Conservation (phyloP, 257 asterid species). For the Paraleonurus japonicus region DNA sequence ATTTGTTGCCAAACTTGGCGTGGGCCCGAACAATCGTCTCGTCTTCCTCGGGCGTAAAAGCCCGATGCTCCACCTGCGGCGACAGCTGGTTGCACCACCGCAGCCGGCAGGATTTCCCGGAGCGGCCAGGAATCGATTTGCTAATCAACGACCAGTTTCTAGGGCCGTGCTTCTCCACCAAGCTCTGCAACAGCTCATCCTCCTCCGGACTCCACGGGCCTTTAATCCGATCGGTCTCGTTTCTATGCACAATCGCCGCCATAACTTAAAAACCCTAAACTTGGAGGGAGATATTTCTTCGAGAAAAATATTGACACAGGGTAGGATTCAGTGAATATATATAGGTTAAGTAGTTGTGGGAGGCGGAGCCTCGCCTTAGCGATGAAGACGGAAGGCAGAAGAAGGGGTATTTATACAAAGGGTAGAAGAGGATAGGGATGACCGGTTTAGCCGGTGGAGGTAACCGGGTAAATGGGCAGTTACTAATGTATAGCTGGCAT, state of each 20-base stretch:
- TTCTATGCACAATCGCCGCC: conserved; percentile 43
- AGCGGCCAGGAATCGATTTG: conserved; percentile 69
- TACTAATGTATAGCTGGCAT: conserved; percentile 60
- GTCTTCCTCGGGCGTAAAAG: conserved; percentile 69
- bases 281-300: background rate
- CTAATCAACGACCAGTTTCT: conserved; percentile 85
- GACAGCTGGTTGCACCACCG: conserved; percentile 93
- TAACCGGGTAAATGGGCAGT: conserved; percentile 56
- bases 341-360: conserved; percentile 30
- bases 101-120: conserved; percentile 75
- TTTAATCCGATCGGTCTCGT: conserved; percentile 64
- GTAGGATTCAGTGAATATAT: background rate
- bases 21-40: conserved; percentile 70
- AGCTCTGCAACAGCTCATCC: conserved; percentile 52
- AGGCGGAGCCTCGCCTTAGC: conserved; percentile 60
- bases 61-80: conserved; percentile 77
- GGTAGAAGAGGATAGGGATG: conserved; percentile 40
- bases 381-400: conserved; percentile 21
- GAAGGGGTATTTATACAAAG: conserved; percentile 34
- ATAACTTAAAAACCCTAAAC: conserved; percentile 13
- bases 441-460: conserved; percentile 49
- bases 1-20: conserved; percentile 66
- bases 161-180: conserved; percentile 73
- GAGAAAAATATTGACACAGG: background rate
- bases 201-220: conserved; percentile 95